These are phyloP conservation scores for Scleroderma bovista DNA, from an alignment of 768 basidiomycete genomes.

Conservation along the genomic window DNA sequence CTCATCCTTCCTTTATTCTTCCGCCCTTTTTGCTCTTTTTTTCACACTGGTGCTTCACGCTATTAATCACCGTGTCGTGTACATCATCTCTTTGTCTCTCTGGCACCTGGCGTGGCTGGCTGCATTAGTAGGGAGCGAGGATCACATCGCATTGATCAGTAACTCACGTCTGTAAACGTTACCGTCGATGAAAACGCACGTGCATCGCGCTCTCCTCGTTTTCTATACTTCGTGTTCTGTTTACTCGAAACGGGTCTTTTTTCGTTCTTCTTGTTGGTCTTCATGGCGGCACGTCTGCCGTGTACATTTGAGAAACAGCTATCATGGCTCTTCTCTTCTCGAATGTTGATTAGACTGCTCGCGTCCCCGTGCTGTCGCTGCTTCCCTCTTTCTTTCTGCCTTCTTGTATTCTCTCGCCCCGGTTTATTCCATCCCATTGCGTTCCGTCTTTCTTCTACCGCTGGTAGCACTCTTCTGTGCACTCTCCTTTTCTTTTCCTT, in stretches of 20 bases:
- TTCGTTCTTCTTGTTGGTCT: background rate
- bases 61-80: conserved; percentile 8
- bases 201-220: background rate
- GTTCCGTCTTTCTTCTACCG: background rate
- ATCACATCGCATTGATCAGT: no score
- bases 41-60: conserved; percentile 16
- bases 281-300: background rate
- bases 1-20: background rate
- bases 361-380: no score
- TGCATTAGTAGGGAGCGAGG: background rate
- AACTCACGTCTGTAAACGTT: background rate
- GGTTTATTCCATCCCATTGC: background rate
- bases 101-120: background rate
- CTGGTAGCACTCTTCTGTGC: conserved; percentile 7
- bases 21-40: background rate
- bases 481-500: conserved; percentile 6
- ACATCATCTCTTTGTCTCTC: background rate
- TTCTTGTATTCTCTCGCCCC: no score
- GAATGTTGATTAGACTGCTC: no score
- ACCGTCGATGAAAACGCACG: background rate
- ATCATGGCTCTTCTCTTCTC: background rate
- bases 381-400: no score
- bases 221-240: background rate
- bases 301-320: conserved; percentile 1
- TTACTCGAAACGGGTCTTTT: background rate